phyloP scores from a whole-genome alignment of 805 yeast genomes.

The Starmerella gropengiesseri region DNA sequence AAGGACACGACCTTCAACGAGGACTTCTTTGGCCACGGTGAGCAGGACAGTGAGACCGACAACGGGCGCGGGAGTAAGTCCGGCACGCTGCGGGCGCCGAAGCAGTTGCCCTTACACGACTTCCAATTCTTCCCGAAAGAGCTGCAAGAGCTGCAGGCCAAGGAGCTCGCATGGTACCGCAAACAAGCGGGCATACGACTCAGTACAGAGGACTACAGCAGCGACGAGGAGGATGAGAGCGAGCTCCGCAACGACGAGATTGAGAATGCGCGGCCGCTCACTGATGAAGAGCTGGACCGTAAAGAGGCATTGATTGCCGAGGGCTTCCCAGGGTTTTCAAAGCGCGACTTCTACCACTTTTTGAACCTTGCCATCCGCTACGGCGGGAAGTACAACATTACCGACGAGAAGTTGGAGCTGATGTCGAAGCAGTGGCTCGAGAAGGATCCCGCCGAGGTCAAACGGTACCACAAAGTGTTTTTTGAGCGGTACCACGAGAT shows the following conservation, averaged over 20 bases:
- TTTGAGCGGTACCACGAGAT: conserved; percentile 69
- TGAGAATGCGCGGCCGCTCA: conserved; percentile 63
- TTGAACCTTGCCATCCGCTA: conserved; percentile 59
- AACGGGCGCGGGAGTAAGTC: conserved; percentile 63
- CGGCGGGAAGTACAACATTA: conserved; percentile 47
- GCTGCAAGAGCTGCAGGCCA: conserved; percentile 60
- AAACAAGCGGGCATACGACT: conserved; percentile 54
- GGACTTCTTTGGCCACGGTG: conserved; percentile 32
- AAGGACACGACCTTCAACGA: conserved; percentile 59
- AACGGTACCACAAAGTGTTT: conserved; percentile 64
- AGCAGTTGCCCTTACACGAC: conserved; percentile 66
- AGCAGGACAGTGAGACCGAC: conserved; percentile 37
- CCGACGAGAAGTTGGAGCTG: conserved; percentile 38
- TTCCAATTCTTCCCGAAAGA: conserved; percentile 78
- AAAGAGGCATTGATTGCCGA: conserved; percentile 48
- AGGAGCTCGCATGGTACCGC: conserved; percentile 68
- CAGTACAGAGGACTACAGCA: conserved; percentile 35
- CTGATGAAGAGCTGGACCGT: conserved; percentile 61
- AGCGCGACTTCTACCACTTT: conserved; percentile 79
- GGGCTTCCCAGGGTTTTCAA: conserved; percentile 73
- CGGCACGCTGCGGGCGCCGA: conserved; percentile 61
- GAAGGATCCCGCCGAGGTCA: conserved; percentile 66
- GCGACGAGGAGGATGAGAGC: conserved; percentile 36
- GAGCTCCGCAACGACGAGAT: conserved; percentile 44
- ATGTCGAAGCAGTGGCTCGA: conserved; percentile 53